phyloP scores from a whole-genome alignment of 148 eudicot species.

The Vaccinium macrocarpon region DNA sequence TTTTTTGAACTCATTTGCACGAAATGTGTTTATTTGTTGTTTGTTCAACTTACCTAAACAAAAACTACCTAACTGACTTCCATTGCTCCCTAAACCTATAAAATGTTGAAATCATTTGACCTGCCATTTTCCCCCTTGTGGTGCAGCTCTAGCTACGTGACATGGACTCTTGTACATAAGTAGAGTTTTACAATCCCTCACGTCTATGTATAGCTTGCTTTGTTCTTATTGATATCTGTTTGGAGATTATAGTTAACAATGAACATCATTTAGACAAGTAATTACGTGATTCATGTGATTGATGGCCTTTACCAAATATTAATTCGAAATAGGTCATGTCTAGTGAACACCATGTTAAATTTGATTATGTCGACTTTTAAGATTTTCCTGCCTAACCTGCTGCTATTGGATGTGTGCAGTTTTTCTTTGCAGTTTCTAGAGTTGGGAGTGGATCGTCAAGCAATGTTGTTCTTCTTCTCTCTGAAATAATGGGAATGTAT shows the following conservation, averaged over 20 bases:
- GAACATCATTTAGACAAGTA: neutral
- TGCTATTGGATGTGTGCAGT: slow-evolving; percentile 50
- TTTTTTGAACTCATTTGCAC: neutral
- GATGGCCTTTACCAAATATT: neutral
- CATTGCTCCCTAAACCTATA: neutral
- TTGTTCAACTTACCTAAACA: neutral
- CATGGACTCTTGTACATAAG: neutral
- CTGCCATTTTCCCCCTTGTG: neutral
- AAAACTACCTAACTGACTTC: neutral
- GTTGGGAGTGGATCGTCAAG: slow-evolving; percentile 99
- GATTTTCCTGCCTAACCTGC: slow-evolving; percentile 9
- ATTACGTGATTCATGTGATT: neutral
- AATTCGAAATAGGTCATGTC: neutral
- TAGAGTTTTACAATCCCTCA: neutral
- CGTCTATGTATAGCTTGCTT: neutral
- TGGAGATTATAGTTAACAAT: neutral
- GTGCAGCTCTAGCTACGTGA: neutral
- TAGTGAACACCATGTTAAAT: neutral
- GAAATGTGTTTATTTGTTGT: neutral
- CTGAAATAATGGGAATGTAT: slow-evolving; percentile 99
- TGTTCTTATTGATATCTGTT: neutral
- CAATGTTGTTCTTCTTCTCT: slow-evolving; percentile 93
- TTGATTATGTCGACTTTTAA: neutral
- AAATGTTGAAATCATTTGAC: neutral
- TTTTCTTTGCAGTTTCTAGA: slow-evolving; percentile 98